phyloP scores from a whole-genome alignment of 257 asterid species.

The Scutellaria baicalensis region DNA sequence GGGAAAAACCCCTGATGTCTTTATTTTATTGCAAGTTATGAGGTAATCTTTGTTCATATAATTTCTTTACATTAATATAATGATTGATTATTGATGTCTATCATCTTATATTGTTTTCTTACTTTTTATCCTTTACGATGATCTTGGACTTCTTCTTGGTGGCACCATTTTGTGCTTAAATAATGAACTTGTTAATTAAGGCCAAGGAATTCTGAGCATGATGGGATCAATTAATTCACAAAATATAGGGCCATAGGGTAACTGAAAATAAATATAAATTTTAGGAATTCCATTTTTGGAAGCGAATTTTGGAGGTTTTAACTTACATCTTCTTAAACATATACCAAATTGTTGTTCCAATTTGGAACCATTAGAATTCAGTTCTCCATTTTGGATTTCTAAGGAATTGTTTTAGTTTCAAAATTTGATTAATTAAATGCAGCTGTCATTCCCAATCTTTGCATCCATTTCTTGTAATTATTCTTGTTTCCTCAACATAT shows the following conservation, averaged over 20 bases:
- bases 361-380: neutral
- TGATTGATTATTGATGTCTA: neutral
- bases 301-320: neutral
- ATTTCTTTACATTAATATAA: neutral
- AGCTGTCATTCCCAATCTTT: neutral
- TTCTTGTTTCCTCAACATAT: neutral
- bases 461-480: neutral
- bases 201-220: neutral
- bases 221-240: neutral
- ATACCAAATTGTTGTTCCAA: neutral
- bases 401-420: neutral
- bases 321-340: neutral
- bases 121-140: neutral
- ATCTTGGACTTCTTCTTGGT: neutral
- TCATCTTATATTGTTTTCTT: neutral
- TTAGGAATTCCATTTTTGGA: neutral
- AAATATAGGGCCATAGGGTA: neutral
- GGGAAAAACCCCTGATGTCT: constrained; percentile 61
- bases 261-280: neutral
- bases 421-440: neutral
- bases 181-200: neutral
- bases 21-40: constrained; percentile 62
- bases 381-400: neutral
- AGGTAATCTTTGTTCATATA: constrained; percentile 39
- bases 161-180: neutral